Evolutionary conservation across 352 stramenopile species (phyloP).

Genomic region (Phytophthora parvispora): DNA sequence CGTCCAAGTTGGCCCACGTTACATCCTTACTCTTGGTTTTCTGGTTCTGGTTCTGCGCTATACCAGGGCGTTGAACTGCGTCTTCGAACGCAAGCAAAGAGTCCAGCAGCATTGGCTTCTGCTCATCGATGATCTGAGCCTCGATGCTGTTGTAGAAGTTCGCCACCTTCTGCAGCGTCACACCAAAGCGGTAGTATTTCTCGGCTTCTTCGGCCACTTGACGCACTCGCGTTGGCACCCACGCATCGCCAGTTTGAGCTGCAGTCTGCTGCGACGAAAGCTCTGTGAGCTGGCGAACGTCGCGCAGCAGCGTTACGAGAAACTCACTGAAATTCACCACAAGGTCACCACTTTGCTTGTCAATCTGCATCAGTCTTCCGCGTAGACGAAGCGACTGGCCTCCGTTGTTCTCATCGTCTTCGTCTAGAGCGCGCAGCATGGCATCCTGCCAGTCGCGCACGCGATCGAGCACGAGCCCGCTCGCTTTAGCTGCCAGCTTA

Average conservation of each 20-base stretch:
- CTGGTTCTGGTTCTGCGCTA: constrained; percentile 48
- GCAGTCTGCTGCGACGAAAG: constrained; percentile 68
- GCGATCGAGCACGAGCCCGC: constrained; percentile 78
- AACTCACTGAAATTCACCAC: constrained; percentile 96
- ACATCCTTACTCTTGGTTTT: constrained; percentile 75
- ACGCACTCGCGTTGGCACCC: constrained; percentile 74
- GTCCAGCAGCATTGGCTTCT: constrained; percentile 96
- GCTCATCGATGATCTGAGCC: constrained; percentile 94
- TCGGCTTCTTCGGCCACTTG: constrained; percentile 90
- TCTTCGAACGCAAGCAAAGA: constrained; percentile 94
- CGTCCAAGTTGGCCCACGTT: constrained; percentile 92
- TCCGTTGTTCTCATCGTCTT: constrained; percentile 66
- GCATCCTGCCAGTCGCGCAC: constrained; percentile 90
- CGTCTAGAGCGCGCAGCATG: constrained; percentile 73
- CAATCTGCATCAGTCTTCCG: constrained; percentile 94
- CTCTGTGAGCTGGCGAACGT: constrained; percentile 94
- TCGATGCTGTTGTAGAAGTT: constrained; percentile 98
- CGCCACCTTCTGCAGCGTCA: constrained; percentile 96
- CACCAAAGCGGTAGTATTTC: constrained; percentile 95
- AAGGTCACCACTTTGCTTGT: constrained; percentile 83
- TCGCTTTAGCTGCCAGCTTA: constrained; percentile 58
- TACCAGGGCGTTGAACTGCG: constrained; percentile 72
- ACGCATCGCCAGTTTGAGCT: constrained; percentile 50
- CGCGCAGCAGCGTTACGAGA: constrained; percentile 93
- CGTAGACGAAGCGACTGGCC: constrained; percentile 77